Evolutionary conservation across 2,329 filamentous ascomycete genomes (phyloP), one percentile per base, ranked within the genome.

Genomic region (Moelleriella libera): DNA sequence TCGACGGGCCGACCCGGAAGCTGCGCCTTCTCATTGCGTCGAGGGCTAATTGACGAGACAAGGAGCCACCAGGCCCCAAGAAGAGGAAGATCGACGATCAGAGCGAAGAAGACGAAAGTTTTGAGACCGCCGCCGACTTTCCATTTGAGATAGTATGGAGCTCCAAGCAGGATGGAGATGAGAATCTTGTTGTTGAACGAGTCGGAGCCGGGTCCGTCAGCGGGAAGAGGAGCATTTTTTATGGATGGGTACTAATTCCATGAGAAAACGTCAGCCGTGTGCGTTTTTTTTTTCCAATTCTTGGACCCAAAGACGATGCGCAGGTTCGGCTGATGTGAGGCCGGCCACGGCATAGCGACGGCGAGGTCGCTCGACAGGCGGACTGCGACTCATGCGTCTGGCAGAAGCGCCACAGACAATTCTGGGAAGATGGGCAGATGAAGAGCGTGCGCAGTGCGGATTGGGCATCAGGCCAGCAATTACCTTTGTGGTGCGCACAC

Each of bases 201-300:
- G 56, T 94, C 88, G 65, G 77, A 81, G 54, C 88, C 85, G 46
- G 88, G 71, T 45, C 80, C 86, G 65, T 98, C 92, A 54, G 89
- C 90, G 39, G 92, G 92, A 42, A 97, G 80, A 54, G 92, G 88
- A 45, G 82, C 86, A 79, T 97, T 97, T 64, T 94, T 86, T 70
- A 97, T 97, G 51, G 88, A 94, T 60, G 51, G 55, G 49, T 37
- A 37, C 34, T 37, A 12, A 21, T 21, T 21, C 3, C 21, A 21
- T 21, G 21, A 21, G 21, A 2, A 21, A 21, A 21, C 21, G 21
- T 21, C 21, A 21, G 21, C 21, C 21, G 21, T 21, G 21, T 21
- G 21, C 21, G 21, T 21, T 21, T 21, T 21, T 21, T 21, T 21
- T 21, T 3, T 3, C 21, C 21, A 21, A 21, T 21, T 21, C 21